Evolutionary conservation across 2,329 filamentous ascomycete species (phyloP).

Genomic region (Stachybotrys chartarum): DNA sequence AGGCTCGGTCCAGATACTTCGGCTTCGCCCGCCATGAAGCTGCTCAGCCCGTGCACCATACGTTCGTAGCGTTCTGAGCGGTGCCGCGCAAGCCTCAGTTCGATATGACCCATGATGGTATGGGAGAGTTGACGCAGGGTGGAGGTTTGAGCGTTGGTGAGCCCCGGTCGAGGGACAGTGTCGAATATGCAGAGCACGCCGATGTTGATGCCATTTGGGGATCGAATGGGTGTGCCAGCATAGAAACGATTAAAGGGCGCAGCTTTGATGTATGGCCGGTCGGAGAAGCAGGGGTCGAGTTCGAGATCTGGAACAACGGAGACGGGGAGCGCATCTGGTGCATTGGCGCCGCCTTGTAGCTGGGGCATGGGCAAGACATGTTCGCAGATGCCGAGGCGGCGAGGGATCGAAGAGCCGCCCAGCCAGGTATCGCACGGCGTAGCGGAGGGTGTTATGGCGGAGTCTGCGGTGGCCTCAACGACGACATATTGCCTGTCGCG

Average conservation of each 20-base stretch:
- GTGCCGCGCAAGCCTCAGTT: neutral
- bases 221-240: neutral
- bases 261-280: neutral
- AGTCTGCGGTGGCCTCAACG: neutral
- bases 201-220: neutral
- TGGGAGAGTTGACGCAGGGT: neutral
- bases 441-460: neutral
- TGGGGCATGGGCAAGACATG: neutral
- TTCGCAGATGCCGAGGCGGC: neutral
- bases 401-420: neutral
- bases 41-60: neutral
- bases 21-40: neutral
- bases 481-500: neutral
- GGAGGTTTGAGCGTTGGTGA: neutral
- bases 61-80: neutral
- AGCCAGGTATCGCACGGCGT: neutral
- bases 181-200: neutral
- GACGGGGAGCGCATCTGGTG: neutral
- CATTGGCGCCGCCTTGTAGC: neutral
- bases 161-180: neutral
- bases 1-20: neutral
- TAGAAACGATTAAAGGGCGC: neutral
- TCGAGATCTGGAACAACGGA: neutral
- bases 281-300: neutral
- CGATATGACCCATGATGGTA: neutral